Base-by-base conservation (phyloP, 305 asterid species). In the Plantago rigida region DNA sequence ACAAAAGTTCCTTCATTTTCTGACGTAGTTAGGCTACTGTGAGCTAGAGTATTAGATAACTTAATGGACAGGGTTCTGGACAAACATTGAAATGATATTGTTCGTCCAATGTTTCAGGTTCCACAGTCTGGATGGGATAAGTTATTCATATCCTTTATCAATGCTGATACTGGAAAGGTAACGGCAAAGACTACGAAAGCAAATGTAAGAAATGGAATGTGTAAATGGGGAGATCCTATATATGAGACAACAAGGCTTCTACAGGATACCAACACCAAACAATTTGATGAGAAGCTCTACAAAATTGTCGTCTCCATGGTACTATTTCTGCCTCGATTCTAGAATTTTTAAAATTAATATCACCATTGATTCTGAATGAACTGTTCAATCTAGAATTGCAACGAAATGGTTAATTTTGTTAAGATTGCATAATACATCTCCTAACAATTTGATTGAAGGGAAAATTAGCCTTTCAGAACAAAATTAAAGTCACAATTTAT, bases 191-290 rank as follows among this genome's bases (percentile, higher is more conserved):
- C 99, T 61, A 85, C 94, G 60, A 93, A 93, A 84, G 90, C 97
- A 66, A 84, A 83, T 70, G 97, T 82, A 59, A 78, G 96, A 78
- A 93, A 85, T 69, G 97, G 99, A 65, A 77, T 94, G 48, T 93
- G 99, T 73, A 93, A 89, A 82, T 93, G 99, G 97, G 92, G 88
- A 1, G 99, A 89, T 76, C 99, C 99, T 73, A 93, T 93, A 65
- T 93, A 93, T 67, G 99, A 89, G 81, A 93, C 97, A 48, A 85
- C 99, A 13, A 78, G 94, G 83, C 96, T 93, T 71, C 92, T 89
- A 63, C 95, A 89, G 79, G 94, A 93, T 77, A 74, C 89, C 57
- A 86, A 81, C 75, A 87, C 63, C 94, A 93, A 82, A 76, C 88
- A 74, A 63, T 89, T 74, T 56, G 99, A 93, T 73, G 99, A 85